Base-by-base conservation (phyloP, 495 filamentous ascomycete genomes). In the Stereocaulon alpinum region DNA sequence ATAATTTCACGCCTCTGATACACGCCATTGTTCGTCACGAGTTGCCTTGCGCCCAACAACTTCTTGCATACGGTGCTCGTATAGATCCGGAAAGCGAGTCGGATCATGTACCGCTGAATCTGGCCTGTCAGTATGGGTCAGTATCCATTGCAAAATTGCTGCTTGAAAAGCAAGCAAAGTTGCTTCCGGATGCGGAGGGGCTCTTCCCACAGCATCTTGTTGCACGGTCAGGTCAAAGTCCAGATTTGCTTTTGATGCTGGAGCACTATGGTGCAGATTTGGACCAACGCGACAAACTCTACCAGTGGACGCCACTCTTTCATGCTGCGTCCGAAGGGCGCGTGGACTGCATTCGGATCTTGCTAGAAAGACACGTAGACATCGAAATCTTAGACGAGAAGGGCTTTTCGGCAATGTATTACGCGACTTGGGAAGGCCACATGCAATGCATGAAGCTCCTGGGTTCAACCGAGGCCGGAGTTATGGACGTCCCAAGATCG, bases 171-270 rank as follows among this genome's bases (percentile, higher is more conserved):
- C 80, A 82, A 7, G 89, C 92, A 14, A 73, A 76, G 53, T 80
- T 98, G 56, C 74, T 96, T 12, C 84, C 93, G 11, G 93, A 98
- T 72, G 94, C 93, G 1, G 94, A 97, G 74, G 93, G 93, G 1
- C 79, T 98, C 6, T 97, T 89, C 69, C 93, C 93, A n/a, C 93
- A 98, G 67, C 93, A 98, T 72, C 83, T 96, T 58, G 92, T 97
- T 11, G 94, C 94, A 17, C 82, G 93, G 30, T 94, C 91, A 49
- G 91, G 90, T 6, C 83, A 87, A 64, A 87, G 82, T 1, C 87
- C 89, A 6, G 76, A 86, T 44, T 77, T 95, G 30, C 75, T 98
- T 0, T 73, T 90, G 32, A 75, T 95, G 30, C 76, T 98, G 22
- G 84, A 91, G 68, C 73, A 86, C 40, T 89, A 94, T 67, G 91